Evolutionary conservation across 1,284 basidiomycete genomes (phyloP).

Genomic region (Vanrija sp.): DNA sequence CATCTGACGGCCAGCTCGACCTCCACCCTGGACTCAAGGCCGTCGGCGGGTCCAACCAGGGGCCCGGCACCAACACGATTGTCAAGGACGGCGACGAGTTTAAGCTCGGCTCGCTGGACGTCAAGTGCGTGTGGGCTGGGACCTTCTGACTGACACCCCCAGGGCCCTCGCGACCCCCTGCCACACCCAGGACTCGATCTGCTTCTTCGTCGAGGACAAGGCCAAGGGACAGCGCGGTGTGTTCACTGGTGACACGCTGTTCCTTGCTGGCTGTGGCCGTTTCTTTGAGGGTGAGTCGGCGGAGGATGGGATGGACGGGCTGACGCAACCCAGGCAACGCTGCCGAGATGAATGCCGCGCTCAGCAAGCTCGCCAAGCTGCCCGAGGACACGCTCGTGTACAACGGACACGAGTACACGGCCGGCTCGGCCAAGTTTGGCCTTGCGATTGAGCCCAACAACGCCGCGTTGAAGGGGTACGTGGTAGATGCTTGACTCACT

Average conservation of each 20-base stretch:
- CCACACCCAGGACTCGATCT: slow-evolving; percentile 95
- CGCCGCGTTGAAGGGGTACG: slow-evolving; percentile 38
- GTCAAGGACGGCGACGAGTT: slow-evolving; percentile 77
- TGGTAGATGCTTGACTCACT: background rate
- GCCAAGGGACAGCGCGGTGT: slow-evolving; percentile 65
- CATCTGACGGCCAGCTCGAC: slow-evolving; percentile 21
- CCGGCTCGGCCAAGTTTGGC: slow-evolving; percentile 54
- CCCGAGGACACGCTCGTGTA: slow-evolving; percentile 79
- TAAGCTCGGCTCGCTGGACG: slow-evolving; percentile 63
- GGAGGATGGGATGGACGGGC: background rate
- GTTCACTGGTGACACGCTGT: slow-evolving; percentile 92
- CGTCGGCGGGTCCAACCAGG: slow-evolving; percentile 75
- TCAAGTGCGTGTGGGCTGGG: slow-evolving; percentile 55
- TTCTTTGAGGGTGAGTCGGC: slow-evolving; percentile 69
- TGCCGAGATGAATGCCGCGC: slow-evolving; percentile 75
- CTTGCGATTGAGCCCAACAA: slow-evolving; percentile 44
- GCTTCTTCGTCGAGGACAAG: slow-evolving; percentile 69
- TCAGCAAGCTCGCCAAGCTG: slow-evolving; percentile 70
- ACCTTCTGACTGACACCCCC: background rate
- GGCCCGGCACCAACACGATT: slow-evolving; percentile 64
- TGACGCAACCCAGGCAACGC: slow-evolving; percentile 58
- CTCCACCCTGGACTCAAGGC: slow-evolving; percentile 63
- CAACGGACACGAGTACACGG: slow-evolving; percentile 91
- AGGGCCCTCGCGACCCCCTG: slow-evolving; percentile 88
- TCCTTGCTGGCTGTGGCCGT: slow-evolving; percentile 89